Evolutionary conservation across 257 asterid genomes (phyloP), one percentile per base, ranked within the genome.

Genomic region (Cordia subcordata): DNA sequence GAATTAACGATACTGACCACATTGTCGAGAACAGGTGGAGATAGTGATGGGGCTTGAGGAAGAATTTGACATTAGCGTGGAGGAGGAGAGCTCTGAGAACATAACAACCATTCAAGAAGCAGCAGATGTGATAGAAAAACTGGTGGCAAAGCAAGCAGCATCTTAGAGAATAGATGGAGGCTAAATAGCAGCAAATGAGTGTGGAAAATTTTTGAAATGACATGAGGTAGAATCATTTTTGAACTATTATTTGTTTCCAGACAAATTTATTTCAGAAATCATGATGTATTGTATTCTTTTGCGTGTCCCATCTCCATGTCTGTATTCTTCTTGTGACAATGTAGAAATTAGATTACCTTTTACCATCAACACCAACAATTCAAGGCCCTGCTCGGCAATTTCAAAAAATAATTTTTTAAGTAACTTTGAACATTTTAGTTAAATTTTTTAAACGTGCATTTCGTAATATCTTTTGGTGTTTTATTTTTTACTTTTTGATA

Each of bases 21-120:
- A 35, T 59, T 71, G 61, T 27, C 38, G 6, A 15, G 15, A 23
- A 60, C 85, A 88, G 95, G 93, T 88, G 66, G 96, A 88, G 20
- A 88, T 88, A 17, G 96, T 88, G 5, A 83, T 88, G 95, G 85
- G 84, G 62, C 70, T 88, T 14, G 95, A 88, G 71, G 90, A 83
- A 60, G 88, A 71, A 65, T 88, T 88, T 47, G 77, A 72, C 21
- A 88, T 88, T 40, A 77, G 53, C 0, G 87, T 88, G 71, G 93
- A 83, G 58, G 95, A 88, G 23, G 93, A 83, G 67, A 85, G 69
- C 56, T 74, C 94, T 0, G 90, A 83, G 75, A 80, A 68, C 57
- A 85, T 88, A 54, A 72, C 84, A 10, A 83, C 85, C 10, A 84
- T 88, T 40, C 82, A 83, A 70, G 88, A 83, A 64, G 96, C 95